Conservation (phyloP, 495 filamentous ascomycete genomes). For the Friedmanniomyces endolithicus region DNA sequence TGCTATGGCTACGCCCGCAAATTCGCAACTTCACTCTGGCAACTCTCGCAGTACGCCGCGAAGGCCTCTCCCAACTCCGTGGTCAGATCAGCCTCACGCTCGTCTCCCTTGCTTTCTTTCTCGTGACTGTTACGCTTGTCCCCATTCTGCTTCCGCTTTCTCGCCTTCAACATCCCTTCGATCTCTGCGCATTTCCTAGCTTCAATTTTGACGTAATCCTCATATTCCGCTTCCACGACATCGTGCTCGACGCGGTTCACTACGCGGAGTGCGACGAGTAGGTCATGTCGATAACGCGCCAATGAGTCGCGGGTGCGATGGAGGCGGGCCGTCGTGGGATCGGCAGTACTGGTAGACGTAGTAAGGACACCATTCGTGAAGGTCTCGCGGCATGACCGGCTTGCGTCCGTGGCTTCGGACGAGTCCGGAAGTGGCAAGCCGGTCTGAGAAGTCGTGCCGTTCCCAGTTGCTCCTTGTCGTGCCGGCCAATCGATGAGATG, state of each 20-base stretch:
- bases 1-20: not conserved
- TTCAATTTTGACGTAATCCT: conserved; percentile 74
- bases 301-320: conserved; percentile 68
- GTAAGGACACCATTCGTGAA: conserved; percentile 13
- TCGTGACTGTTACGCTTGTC: too few relatives aligned
- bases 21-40: conserved; percentile 2
- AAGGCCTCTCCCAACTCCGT: conserved; percentile 9
- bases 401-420: conserved; percentile 4
- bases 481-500: conserved; percentile 29
- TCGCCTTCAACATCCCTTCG: conserved; percentile 39
- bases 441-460: not conserved
- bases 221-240: conserved; percentile 75
- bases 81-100: not conserved
- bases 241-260: conserved; percentile 82
- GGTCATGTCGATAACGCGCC: conserved; percentile 76
- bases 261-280: conserved; percentile 79
- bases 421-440: not conserved
- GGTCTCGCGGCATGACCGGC: conserved; percentile 22
- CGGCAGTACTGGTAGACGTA: conserved; percentile 10
- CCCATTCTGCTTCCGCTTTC: not conserved
- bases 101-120: not conserved
- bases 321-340: conserved; percentile 42
- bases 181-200: conserved; percentile 53
- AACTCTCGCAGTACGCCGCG: conserved; percentile 10
- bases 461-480: conserved; percentile 18